Evolutionary conservation across 2,329 filamentous ascomycete species (phyloP).

Genomic region (Lasiodiplodia hormozganensis): DNA sequence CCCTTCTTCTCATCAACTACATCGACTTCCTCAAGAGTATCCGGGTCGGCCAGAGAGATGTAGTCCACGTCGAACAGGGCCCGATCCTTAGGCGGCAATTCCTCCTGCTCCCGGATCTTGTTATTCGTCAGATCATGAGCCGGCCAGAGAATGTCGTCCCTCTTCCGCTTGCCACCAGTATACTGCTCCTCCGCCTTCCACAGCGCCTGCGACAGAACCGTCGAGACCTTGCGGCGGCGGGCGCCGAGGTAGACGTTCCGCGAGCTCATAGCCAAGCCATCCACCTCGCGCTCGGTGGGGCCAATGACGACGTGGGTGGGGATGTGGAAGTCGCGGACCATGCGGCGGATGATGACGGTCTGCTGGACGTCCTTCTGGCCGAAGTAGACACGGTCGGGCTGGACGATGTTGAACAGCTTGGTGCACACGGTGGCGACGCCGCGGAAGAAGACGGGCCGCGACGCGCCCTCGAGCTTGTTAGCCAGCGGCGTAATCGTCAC

Average conservation of each 20-base stretch:
- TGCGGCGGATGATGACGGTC: conserved; percentile 83
- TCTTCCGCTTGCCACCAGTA: conserved; percentile 57
- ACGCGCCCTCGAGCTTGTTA: conserved; percentile 81
- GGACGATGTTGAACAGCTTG: conserved; percentile 86
- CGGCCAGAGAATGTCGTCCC: conserved; percentile 73
- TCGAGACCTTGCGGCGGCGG: conserved; percentile 73
- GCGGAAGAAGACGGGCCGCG: conserved; percentile 91
- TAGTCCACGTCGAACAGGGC: conserved; percentile 87
- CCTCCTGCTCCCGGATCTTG: conserved; percentile 67
- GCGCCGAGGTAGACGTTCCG: conserved; percentile 90
- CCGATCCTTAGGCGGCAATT: conserved; percentile 65
- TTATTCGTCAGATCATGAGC: conserved; percentile 67
- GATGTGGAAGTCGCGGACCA: conserved; percentile 88
- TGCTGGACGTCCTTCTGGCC: conserved; percentile 99
- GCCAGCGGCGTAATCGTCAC: conserved; percentile 88
- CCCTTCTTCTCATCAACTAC: conserved; percentile 73
- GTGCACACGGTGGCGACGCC: conserved; percentile 96
- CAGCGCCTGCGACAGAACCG: conserved; percentile 74
- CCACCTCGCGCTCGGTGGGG: conserved; percentile 75
- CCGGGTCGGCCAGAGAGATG: conserved; percentile 85
- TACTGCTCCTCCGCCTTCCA: conserved; percentile 74
- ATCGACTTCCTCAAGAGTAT: conserved; percentile 80
- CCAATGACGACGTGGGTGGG: conserved; percentile 76
- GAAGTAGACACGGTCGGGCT: conserved; percentile 84
- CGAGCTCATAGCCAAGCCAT: conserved; percentile 90